Conservation (phyloP, 345 rosid genomes). For the Dovyalis caffra region DNA sequence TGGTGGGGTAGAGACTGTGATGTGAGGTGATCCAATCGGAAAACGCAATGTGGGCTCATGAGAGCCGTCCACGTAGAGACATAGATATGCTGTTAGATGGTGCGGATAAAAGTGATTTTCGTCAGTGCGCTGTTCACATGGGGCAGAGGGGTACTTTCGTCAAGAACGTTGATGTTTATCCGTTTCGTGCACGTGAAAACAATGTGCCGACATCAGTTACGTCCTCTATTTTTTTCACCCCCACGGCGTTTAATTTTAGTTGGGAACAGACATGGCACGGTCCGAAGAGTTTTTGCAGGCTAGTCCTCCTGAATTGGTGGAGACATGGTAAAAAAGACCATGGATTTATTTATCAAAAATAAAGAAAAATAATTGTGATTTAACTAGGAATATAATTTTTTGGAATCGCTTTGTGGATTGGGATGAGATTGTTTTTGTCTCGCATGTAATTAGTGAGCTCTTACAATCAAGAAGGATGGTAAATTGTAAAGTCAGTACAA, state of each 20-base stretch:
- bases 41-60: neutral
- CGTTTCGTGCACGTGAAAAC: neutral
- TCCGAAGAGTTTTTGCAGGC: too few species aligned
- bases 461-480: too few species aligned
- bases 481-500: too few species aligned
- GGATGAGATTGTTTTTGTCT: too few species aligned
- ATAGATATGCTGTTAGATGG: slow-evolving; percentile 10
- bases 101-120: neutral
- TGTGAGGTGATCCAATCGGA: slow-evolving; percentile 17
- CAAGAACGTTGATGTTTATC: neutral
- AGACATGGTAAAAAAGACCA: too few species aligned
- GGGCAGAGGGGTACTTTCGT: slow-evolving; percentile 20
- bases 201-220: neutral
- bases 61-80: slow-evolving; percentile 33
- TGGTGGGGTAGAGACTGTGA: slow-evolving; percentile 3
- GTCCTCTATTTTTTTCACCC: neutral
- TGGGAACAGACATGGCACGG: too few species aligned
- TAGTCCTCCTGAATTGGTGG: too few species aligned
- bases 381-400: too few species aligned
- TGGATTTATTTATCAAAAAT: too few species aligned
- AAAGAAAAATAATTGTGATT: too few species aligned
- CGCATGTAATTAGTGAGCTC: too few species aligned
- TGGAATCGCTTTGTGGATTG: too few species aligned
- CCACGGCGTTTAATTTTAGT: neutral
- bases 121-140: neutral